phyloP scores from a whole-genome alignment of 495 filamentous ascomycete genomes.

The Hypoxylon rickii region DNA sequence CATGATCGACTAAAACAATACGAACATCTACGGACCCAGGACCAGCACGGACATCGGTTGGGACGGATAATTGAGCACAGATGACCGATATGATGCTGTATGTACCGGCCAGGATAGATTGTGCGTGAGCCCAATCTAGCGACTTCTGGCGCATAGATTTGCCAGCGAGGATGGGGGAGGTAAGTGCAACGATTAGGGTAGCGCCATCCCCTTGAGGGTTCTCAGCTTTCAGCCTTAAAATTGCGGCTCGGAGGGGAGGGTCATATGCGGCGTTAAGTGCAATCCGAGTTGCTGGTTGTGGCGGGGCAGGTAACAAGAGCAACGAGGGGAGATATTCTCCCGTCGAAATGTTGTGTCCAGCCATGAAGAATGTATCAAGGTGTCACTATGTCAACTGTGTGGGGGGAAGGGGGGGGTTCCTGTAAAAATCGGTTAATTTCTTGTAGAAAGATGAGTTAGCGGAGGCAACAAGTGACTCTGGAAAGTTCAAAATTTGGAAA shows the following conservation, averaged over 20 bases:
- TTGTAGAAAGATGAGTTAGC: no score
- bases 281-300: slow-evolving; percentile 48
- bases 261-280: slow-evolving; percentile 61
- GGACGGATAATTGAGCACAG: slow-evolving; percentile 63
- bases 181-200: slow-evolving; percentile 58
- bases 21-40: slow-evolving; percentile 77
- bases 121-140: slow-evolving; percentile 62
- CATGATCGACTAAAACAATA: slow-evolving; percentile 70
- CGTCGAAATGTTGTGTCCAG: neutral
- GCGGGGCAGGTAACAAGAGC: slow-evolving; percentile 62
- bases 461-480: no score
- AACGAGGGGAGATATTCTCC: slow-evolving; percentile 49
- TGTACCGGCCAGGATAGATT: slow-evolving; percentile 71
- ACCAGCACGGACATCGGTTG: slow-evolving; percentile 61
- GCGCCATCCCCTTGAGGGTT: slow-evolving; percentile 37
- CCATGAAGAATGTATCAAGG: neutral
- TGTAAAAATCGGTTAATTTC: no score
- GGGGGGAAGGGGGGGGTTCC: no score
- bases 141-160: slow-evolving; percentile 52
- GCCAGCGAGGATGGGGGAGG: slow-evolving; percentile 56
- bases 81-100: slow-evolving; percentile 77
- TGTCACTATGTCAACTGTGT: no score
- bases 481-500: no score
- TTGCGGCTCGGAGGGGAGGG: slow-evolving; percentile 53
- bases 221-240: slow-evolving; percentile 48